Evolutionary conservation across 768 basidiomycete genomes (phyloP).

Genomic region (Kwoniella pini): DNA sequence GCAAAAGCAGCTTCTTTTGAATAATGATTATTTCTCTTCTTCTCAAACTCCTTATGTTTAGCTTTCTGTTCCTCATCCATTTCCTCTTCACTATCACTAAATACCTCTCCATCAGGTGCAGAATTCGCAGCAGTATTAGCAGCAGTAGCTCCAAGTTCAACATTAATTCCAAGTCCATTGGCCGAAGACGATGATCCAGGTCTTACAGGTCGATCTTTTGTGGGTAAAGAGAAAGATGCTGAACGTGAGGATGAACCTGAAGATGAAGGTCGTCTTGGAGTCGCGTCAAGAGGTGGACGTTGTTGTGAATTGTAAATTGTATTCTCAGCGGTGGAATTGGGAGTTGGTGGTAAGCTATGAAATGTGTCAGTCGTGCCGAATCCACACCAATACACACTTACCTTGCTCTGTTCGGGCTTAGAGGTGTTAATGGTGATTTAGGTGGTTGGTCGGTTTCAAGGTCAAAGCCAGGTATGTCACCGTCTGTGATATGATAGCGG

Average conservation of each 20-base stretch:
- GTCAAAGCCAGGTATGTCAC: conserved; percentile 82
- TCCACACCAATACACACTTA: conserved; percentile 24
- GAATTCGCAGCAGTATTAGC: conserved; percentile 50
- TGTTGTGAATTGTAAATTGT: conserved; percentile 15
- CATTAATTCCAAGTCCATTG: conserved; percentile 28
- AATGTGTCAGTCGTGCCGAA: background rate
- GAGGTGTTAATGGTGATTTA: conserved; percentile 60
- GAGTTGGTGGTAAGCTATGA: conserved; percentile 18
- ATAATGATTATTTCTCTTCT: conserved; percentile 51
- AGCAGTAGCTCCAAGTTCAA: conserved; percentile 33
- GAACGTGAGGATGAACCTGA: conserved; percentile 43
- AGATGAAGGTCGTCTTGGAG: conserved; percentile 28
- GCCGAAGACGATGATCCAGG: conserved; percentile 28
- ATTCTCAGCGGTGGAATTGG: conserved; percentile 19
- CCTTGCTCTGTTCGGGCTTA: conserved; percentile 55
- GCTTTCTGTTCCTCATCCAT: conserved; percentile 67
- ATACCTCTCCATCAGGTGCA: conserved; percentile 56
- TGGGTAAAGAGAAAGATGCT: conserved; percentile 47
- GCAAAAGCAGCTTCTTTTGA: conserved; percentile 52
- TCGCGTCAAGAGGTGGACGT: background rate
- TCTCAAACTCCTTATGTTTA: conserved; percentile 46
- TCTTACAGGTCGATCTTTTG: conserved; percentile 52
- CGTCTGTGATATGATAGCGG: background rate
- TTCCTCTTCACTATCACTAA: conserved; percentile 65
- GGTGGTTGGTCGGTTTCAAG: conserved; percentile 58